Percentiles rank a stretch among this genome's conserved stretches.
These are phyloP conservation scores for Drosera capensis DNA, from an alignment of 148 eudicot genomes.

Conservation along the genomic window DNA sequence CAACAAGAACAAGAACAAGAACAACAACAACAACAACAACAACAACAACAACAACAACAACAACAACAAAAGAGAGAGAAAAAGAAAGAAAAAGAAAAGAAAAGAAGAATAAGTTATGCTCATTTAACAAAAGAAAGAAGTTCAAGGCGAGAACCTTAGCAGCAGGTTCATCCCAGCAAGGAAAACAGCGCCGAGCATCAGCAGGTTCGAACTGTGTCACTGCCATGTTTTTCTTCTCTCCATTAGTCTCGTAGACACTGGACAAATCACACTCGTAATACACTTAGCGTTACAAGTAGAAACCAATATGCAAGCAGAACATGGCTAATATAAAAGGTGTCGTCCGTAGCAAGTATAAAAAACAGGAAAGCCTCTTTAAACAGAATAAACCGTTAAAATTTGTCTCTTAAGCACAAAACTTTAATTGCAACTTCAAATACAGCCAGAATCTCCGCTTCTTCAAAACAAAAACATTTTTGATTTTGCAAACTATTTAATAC, in stretches of 20 bases:
- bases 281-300: neutral
- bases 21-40: neutral
- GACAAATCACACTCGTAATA: neutral
- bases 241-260: constrained; percentile 67
- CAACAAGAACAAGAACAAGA: neutral
- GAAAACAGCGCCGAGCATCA: constrained; percentile 92
- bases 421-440: no score
- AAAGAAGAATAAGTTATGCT: no score
- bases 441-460: no score
- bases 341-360: neutral
- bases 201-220: constrained; percentile 96
- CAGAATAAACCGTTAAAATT: no score
- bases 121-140: neutral
- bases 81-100: neutral
- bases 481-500: no score
- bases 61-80: neutral
- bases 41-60: neutral
- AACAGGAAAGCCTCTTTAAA: neutral
- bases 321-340: neutral
- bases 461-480: no score
- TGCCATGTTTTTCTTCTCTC: constrained; percentile 93
- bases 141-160: constrained; percentile 38
- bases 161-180: constrained; percentile 99
- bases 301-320: neutral
- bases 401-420: no score